Conservation (phyloP, 2,329 filamentous ascomycete species). For the Cyphellophora europaea region DNA sequence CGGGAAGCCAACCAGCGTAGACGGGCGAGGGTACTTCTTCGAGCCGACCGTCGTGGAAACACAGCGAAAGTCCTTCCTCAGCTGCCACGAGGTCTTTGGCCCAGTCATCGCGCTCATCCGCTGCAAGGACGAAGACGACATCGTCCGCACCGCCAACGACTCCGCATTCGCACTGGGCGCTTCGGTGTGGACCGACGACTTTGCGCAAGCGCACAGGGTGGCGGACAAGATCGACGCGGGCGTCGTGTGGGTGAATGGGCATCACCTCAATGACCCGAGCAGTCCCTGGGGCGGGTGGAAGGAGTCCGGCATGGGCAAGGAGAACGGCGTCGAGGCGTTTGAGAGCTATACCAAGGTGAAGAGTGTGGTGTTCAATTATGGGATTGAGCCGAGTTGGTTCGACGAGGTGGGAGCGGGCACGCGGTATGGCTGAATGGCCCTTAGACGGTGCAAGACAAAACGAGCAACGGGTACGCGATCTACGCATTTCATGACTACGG, state of each 20-base stretch:
- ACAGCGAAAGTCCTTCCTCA: slow-evolving; percentile 18
- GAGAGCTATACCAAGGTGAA: slow-evolving; percentile 43
- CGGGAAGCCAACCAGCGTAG: slow-evolving; percentile 42
- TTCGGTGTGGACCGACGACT: slow-evolving; percentile 42
- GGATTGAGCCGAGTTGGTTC: slow-evolving; percentile 59
- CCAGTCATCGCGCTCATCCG: slow-evolving; percentile 41
- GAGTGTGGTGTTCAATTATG: slow-evolving; percentile 63
- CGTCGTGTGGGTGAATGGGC: slow-evolving; percentile 41
- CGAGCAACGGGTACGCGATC: too few species aligned
- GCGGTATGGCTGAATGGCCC: slow-evolving; percentile 57
- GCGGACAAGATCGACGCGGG: slow-evolving; percentile 39
- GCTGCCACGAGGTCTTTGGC: slow-evolving; percentile 39
- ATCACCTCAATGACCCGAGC: slow-evolving; percentile 64
- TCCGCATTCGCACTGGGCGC: slow-evolving; percentile 42
- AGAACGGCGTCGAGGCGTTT: slow-evolving; percentile 61
- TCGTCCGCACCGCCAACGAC: slow-evolving; percentile 39
- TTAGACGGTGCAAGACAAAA: too few species aligned
- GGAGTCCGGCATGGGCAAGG: slow-evolving; percentile 59
- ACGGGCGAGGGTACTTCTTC: slow-evolving; percentile 43
- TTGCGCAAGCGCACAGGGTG: slow-evolving; percentile 38
- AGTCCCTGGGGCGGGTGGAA: slow-evolving; percentile 61
- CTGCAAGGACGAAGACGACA: slow-evolving; percentile 38
- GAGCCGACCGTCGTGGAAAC: slow-evolving; percentile 37
- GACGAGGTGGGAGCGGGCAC: slow-evolving; percentile 47
- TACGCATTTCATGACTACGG: too few species aligned